A percentile compares a stretch with the other conserved stretches of the same genome.
phyloP scores from a whole-genome alignment of 768 basidiomycete species.

The Calocera viscosa region DNA sequence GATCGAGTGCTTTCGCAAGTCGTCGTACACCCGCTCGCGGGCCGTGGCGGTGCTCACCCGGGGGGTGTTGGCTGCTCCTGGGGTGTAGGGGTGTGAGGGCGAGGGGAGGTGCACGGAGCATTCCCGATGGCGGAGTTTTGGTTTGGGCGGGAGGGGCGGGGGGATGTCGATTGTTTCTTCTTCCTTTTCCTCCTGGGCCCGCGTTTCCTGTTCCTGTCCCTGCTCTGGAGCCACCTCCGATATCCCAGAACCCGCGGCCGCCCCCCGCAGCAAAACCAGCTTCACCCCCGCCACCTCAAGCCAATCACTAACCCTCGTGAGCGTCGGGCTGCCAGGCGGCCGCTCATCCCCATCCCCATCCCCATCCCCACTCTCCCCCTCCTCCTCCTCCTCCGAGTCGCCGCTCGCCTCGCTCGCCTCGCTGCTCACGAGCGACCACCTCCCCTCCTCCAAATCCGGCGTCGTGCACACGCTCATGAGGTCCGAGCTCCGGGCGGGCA shows the following conservation, averaged over 20 bases:
- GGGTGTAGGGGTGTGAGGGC: background rate
- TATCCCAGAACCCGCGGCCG: background rate
- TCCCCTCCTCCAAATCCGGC: background rate
- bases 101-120: constrained; percentile 2
- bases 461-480: background rate
- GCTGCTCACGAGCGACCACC: background rate
- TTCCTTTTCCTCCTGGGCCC: background rate
- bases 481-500: background rate
- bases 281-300: background rate
- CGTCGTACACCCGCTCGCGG: background rate
- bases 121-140: background rate
- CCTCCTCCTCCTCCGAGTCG: background rate
- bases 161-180: background rate
- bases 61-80: background rate
- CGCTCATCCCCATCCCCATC: background rate
- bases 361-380: background rate
- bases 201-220: no score
- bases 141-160: background rate
- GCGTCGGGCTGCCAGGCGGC: background rate
- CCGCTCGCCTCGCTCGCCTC: background rate
- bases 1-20: background rate
- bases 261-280: background rate
- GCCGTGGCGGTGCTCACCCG: background rate
- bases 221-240: no score
- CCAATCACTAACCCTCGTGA: background rate